Percentiles rank a stretch among this genome's conserved stretches.
These are phyloP conservation scores for Fusarium brachygibbosum DNA, from an alignment of 2,329 filamentous ascomycete genomes.

Conservation along the genomic window DNA sequence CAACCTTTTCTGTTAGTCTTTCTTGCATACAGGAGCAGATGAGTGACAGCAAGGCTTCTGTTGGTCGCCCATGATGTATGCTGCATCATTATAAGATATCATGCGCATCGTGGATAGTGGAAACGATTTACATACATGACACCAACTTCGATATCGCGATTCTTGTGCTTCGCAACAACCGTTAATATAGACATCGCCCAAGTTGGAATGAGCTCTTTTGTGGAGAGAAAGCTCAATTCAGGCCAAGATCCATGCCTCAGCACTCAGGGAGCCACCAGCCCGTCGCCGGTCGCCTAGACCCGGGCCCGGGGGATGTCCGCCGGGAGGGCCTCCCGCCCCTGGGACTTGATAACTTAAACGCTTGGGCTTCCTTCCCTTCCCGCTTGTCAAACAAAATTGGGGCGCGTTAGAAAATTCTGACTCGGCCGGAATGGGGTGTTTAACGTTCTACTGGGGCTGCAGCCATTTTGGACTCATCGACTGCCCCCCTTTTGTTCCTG, in stretches of 20 bases:
- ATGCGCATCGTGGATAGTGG: conserved; percentile 29
- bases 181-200: conserved; percentile 9
- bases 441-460: conserved; percentile 24
- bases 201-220: conserved; percentile 26
- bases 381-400: conserved; percentile 42
- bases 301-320: conserved; percentile 40
- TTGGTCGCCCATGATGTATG: conserved; percentile 34
- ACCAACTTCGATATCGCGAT: conserved; percentile 12
- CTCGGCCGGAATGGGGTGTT: conserved; percentile 39
- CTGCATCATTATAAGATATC: conserved; percentile 28
- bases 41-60: conserved; percentile 29
- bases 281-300: conserved; percentile 37
- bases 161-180: conserved; percentile 12
- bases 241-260: conserved; percentile 35
- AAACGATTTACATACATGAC: conserved; percentile 13
- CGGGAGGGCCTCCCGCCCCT: conserved; percentile 43
- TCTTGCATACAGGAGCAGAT: conserved; percentile 42
- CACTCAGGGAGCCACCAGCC: conserved; percentile 27
- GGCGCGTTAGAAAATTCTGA: conserved; percentile 39
- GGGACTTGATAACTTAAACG: conserved; percentile 40
- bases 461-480: conserved; percentile 20
- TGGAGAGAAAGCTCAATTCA: conserved; percentile 36
- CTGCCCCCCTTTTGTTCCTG: conserved; percentile 29
- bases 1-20: conserved; percentile 39
- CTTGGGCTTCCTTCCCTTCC: conserved; percentile 38